Evolutionary conservation across 1,139 yeast genomes (phyloP), one percentile per base, ranked within the genome.

Genomic region (Hyphopichia khmerensis): DNA sequence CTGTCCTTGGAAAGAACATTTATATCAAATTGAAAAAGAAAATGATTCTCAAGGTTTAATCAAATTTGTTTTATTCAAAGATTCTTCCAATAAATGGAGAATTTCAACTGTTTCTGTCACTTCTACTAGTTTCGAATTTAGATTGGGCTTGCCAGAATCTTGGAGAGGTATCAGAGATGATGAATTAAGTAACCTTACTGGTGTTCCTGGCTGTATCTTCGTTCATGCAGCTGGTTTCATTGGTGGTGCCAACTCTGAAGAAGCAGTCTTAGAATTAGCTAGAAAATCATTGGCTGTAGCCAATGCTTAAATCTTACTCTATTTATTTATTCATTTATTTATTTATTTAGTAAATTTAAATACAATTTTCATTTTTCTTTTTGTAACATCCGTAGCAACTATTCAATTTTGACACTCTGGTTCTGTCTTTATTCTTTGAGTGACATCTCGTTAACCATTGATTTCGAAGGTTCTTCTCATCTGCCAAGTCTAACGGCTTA

Each of bases 201-300:
- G 96, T 16, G 79, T 93, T 44, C 82, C 80, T 17, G 96, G 88
- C 3, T 87, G 96, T 60, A 82, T 91, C 27, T 93, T 93, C 61
- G 82, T 95, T 43, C 99, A 93, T 56, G 97, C 98, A 36, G 88
- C 96, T 37, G 99, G 99, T 0, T 93, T 93, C 67, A 93, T 93
- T 60, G 99, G 99, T 31, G 99, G 99, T 41, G 89, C 95, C 47
- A 75, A 82, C 58, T 76, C 95, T 27, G 70, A 75, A 52, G 97
- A 89, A 40, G 87, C 87, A 21, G 98, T 86, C 15, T 64, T 88
- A 44, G 67, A 78, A 55, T 75, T 93, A 64, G 97, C 98, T n/a
- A 70, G 68, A 56, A 64, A 72, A 57, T 52, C 65, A 26, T 57
- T 62, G 23, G 38, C 31, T 17, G 38, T 32, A n/a, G 27, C 30